Evolutionary conservation across 495 filamentous ascomycete genomes (phyloP).

Genomic region (Entonaema liquescens): DNA sequence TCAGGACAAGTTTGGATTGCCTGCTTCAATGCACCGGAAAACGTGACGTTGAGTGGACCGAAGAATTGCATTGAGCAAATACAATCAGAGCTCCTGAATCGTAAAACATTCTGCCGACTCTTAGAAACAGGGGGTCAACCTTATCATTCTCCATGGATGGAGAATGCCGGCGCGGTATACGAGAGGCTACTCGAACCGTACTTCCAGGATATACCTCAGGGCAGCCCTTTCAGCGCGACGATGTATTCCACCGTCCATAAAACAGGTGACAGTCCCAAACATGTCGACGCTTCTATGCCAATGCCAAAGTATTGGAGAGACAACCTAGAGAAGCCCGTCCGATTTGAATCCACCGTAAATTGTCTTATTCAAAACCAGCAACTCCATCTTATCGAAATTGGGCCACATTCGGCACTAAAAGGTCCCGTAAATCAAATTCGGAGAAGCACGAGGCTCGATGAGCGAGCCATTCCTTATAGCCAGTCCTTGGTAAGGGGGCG

Average conservation of each 20-base stretch:
- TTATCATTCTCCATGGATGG: not conserved
- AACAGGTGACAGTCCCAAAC: not conserved
- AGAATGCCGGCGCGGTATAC: not conserved
- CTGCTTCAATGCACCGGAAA: slow-evolving; percentile 25
- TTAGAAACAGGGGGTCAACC: not conserved
- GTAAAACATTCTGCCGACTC: slow-evolving; percentile 5
- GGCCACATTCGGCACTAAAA: not conserved
- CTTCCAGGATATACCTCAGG: not conserved
- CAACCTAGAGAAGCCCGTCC: not conserved
- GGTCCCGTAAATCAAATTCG: not conserved
- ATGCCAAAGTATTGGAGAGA: not conserved
- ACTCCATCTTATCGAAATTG: not conserved
- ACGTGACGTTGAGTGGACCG: slow-evolving; percentile 58
- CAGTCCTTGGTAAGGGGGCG: not conserved
- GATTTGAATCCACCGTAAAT: not conserved
- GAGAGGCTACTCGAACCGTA: not conserved
- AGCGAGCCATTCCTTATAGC: not conserved
- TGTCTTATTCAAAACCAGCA: not conserved
- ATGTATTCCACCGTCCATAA: not conserved
- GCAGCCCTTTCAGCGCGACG: not conserved
- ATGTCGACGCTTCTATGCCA: not conserved
- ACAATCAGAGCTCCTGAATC: not conserved
- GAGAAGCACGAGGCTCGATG: not conserved
- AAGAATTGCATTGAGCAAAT: slow-evolving; percentile 46
- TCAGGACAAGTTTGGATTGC: not conserved